Evolutionary conservation across 1,139 yeast genomes (phyloP), one percentile per base, ranked within the genome.

Genomic region (Sugiyamaella sp.): DNA sequence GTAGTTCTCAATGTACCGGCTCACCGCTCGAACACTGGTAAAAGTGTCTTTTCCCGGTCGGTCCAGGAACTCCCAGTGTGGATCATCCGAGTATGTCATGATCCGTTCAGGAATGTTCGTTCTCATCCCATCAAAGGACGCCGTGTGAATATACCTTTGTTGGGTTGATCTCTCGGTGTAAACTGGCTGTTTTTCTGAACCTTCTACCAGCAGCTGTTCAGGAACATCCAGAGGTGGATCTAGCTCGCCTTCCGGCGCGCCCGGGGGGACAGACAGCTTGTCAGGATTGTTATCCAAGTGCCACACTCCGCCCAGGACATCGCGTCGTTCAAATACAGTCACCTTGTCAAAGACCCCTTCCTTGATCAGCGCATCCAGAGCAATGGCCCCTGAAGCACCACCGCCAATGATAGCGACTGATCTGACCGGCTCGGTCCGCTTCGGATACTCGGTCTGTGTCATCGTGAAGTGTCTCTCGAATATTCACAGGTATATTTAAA

Each of bases 401-500:
- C 55, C 57, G 16, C 57, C 57, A 22, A 55, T 49, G 14, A 55
- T 52, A 17, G 57, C 57, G 20, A 52, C 57, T 3, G 55, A 47
- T 37, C 48, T 52, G n/a, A 55, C 37, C 10, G 46, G 51, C 19
- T 29, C 40, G 8, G 50, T 46, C 9, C 51, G 22, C 27, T 39
- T 37, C 12, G 43, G 37, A 16, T 21, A 20, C 21, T 47, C 39
- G 14, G 32, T 32, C 38, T 50, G 53, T 24, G 53, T 50, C 53
- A 50, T 50, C 12, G 8, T 24, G 35, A 29, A 29, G 14, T 29
- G 8, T 29, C n/a, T n/a, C n/a, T n/a, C n/a, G n/a, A n/a, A n/a
- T n/a, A n/a, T n/a, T n/a, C n/a, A n/a, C n/a, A n/a, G n/a, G n/a
- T n/a, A n/a, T n/a, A n/a, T n/a, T n/a, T n/a, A n/a, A n/a, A n/a